A percentile compares a stretch with the other conserved stretches of the same genome.
phyloP scores from a whole-genome alignment of 495 filamentous ascomycete genomes.

The Penicillium waksmanii region DNA sequence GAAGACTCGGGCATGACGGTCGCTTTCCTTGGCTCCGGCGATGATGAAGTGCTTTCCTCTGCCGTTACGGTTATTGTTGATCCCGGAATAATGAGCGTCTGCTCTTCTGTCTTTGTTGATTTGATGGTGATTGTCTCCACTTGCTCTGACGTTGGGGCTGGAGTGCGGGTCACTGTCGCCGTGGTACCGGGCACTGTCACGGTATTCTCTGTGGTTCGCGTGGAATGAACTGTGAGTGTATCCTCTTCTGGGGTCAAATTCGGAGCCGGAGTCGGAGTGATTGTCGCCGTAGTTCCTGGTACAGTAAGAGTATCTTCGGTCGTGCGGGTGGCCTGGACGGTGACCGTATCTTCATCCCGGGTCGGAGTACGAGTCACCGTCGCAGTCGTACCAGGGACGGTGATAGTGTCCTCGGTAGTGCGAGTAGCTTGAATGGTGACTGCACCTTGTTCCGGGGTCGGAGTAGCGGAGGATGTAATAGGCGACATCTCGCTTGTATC shows the following conservation, averaged over 20 bases:
- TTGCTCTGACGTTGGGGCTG: not conserved
- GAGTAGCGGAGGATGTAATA: not conserved
- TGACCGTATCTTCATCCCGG: slow-evolving; percentile 4
- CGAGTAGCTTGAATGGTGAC: not conserved
- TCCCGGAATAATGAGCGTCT: slow-evolving; percentile 16
- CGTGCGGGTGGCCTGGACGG: slow-evolving; percentile 6
- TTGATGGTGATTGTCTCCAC: slow-evolving; percentile 11
- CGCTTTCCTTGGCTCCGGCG: not conserved
- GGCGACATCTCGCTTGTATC: not conserved
- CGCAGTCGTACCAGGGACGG: not conserved
- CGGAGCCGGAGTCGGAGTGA: not conserved
- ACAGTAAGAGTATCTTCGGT: not conserved
- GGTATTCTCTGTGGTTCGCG: not conserved
- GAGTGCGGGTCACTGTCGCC: slow-evolving; percentile 1
- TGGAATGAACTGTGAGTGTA: slow-evolving; percentile 6
- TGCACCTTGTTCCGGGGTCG: too few relatives aligned
- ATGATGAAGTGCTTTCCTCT: slow-evolving; percentile 3
- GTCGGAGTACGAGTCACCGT: not conserved
- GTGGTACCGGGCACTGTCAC: slow-evolving; percentile 10
- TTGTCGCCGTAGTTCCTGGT: not conserved
- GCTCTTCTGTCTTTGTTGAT: slow-evolving; percentile 11
- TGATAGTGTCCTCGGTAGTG: not conserved
- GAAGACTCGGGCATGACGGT: not conserved
- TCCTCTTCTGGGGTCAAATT: not conserved
- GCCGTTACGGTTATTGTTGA: slow-evolving; percentile 13